Evolutionary conservation across 1,139 yeast species (phyloP).

Genomic region (Debaryomyces subglobosus): DNA sequence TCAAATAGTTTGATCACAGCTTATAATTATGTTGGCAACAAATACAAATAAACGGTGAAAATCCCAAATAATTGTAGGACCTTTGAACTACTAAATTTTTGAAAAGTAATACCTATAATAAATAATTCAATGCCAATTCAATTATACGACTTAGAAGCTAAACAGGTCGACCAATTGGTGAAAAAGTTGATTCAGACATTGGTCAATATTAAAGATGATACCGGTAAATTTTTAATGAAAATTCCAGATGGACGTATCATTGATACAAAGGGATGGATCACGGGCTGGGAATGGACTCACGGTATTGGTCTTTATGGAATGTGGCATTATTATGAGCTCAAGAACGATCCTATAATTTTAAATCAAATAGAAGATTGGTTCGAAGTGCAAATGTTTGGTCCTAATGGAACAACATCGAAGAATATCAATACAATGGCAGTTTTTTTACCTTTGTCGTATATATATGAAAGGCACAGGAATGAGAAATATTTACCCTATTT

Average conservation of each 20-base stretch:
- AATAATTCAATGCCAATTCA: background rate
- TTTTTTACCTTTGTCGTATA: slow-evolving; percentile 31
- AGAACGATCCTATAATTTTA: slow-evolving; percentile 22
- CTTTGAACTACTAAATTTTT: background rate
- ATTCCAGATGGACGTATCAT: slow-evolving; percentile 35
- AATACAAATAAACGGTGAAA: background rate
- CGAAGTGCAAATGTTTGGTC: slow-evolving; percentile 27
- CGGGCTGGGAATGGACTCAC: slow-evolving; percentile 43
- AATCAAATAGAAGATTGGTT: slow-evolving; percentile 30
- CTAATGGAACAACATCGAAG: slow-evolving; percentile 31
- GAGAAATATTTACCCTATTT: slow-evolving; percentile 28
- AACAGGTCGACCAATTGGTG: background rate
- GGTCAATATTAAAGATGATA: slow-evolving; percentile 26
- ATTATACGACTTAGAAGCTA: background rate
- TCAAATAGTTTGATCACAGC: no score
- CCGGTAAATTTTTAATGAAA: slow-evolving; percentile 31
- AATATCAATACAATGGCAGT: slow-evolving; percentile 40
- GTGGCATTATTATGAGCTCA: slow-evolving; percentile 36
- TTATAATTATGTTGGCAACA: background rate
- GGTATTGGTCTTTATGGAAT: slow-evolving; percentile 37
- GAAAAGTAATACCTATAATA: background rate
- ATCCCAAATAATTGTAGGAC: background rate
- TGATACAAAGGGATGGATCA: slow-evolving; percentile 38
- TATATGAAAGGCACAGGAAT: slow-evolving; percentile 27
- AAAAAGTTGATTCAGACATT: slow-evolving; percentile 12